phyloP scores from a whole-genome alignment of 148 eudicot genomes.

The Suaeda aralocaspica region DNA sequence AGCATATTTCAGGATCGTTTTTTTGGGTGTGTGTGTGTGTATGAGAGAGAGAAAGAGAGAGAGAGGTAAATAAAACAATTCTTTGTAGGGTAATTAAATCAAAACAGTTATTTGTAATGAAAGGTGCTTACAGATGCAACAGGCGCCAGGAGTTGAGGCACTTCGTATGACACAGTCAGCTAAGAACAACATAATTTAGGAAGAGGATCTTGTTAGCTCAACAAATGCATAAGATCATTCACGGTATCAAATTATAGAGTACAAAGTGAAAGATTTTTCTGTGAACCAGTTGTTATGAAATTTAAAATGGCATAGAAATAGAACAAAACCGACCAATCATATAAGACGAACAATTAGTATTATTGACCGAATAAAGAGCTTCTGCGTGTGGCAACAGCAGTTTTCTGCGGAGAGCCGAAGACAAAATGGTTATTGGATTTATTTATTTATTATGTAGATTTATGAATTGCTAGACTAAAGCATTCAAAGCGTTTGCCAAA shows the following conservation, averaged over 20 bases:
- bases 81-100: background rate
- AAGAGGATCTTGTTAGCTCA: background rate
- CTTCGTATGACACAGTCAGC: constrained; percentile 95
- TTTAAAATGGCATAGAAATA: background rate
- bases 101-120: background rate
- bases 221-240: background rate
- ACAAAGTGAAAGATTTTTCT: too few relatives aligned
- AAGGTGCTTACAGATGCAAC: constrained; percentile 84
- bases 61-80: background rate
- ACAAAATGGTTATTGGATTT: too few relatives aligned
- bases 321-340: background rate
- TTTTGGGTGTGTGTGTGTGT: too few relatives aligned
- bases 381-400: too few relatives aligned
- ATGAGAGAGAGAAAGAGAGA: background rate
- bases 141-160: constrained; percentile 72
- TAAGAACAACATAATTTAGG: constrained; percentile 33
- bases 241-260: background rate
- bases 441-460: too few relatives aligned
- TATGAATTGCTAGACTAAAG: background rate
- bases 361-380: too few relatives aligned
- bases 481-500: background rate
- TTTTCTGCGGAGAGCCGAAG: too few relatives aligned
- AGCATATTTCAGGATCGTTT: too few relatives aligned
- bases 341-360: background rate
- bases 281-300: too few relatives aligned